Conservation (phyloP, 306 rosid species). For the Glycine soja region DNA sequence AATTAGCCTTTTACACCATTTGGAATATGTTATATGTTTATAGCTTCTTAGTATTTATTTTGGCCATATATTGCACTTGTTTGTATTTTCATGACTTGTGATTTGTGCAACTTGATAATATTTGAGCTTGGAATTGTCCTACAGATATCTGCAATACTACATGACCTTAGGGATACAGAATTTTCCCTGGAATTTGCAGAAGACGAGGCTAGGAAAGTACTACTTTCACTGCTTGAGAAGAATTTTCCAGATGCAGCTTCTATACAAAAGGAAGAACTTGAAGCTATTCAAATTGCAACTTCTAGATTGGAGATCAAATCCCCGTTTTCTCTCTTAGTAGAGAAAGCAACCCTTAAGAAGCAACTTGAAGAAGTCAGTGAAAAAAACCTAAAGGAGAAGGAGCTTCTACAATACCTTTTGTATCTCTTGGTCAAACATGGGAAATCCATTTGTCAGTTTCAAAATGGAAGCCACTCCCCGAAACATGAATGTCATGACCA, state of each 20-base stretch:
- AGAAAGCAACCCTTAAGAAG: constrained; percentile 54
- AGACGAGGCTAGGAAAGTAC: constrained; percentile 59
- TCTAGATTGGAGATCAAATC: constrained; percentile 53
- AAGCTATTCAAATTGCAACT: constrained; percentile 61
- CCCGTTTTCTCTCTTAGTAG: constrained; percentile 45
- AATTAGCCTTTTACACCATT: background rate
- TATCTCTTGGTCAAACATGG: constrained; percentile 60
- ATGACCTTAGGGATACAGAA: constrained; percentile 51
- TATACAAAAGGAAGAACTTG: constrained; percentile 50
- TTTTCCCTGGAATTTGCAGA: constrained; percentile 56
- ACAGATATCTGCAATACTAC: constrained; percentile 63
- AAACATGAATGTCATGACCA: constrained; percentile 29
- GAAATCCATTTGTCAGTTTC: constrained; percentile 35
- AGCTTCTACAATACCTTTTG: constrained; percentile 50
- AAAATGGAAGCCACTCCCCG: constrained; percentile 21
- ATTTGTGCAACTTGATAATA: constrained; percentile 25
- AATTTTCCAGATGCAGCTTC: constrained; percentile 43
- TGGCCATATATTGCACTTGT: background rate
- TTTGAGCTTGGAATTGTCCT: constrained; percentile 10
- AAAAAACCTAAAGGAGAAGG: constrained; percentile 47
- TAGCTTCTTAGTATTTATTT: background rate
- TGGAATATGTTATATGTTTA: background rate
- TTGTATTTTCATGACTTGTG: constrained; percentile 1
- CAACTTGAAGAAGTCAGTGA: constrained; percentile 41
- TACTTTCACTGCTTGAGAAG: constrained; percentile 51